Base-by-base conservation (phyloP, 2,329 filamentous ascomycete genomes). In the Colletotrichum caudatum region DNA sequence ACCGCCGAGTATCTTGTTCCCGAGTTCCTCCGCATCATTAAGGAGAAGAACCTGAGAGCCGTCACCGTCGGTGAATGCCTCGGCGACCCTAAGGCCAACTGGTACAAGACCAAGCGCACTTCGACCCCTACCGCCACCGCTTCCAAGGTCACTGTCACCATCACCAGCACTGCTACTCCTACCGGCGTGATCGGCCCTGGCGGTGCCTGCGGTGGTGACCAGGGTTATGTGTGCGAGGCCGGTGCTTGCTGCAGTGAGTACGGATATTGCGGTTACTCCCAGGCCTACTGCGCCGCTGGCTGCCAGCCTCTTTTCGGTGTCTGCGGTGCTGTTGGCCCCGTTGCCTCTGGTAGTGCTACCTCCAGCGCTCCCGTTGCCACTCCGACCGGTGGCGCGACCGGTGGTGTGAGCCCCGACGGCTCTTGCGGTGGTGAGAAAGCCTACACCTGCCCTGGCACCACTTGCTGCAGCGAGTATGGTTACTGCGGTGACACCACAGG, bases 1-100 rank as follows among this genome's bases (percentile, higher is more conserved):
- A 74, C 72, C 33, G 72, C 72, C 8, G 72, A 74, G 57, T 74
- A 72, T 65, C 72, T 74, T 26, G 72, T 72, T 58, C 69, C 64
- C 39, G 61, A 71, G 65, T 71, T 71, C 69, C 61, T 64, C 16
- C 64, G 70, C 63, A 59, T 74, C 61, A 67, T 74, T 51, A 72
- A 71, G 63, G 63, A 71, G 63, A 73, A 80, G 76, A 66, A 75
- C 81, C 5, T 79, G 76, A 50, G 64, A 66, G 23, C 79, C 14
- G 84, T 85, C 33, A 84, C 83, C 20, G 78, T 86, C 20, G 84
- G 84, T 50, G 84, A 85, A 73, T 86, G 84, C 73, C 78, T 86
- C 29, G 81, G 80, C 29, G 84, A 86, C 74, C 80, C 82, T 4
- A 65, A 75, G n/a, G 77, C 74, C 53, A 86, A 86, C 78, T 86